A percentile compares a stretch with the other conserved stretches of the same genome.
phyloP scores from a whole-genome alignment of 2,329 filamentous ascomycete species.

The Zasmidium cellare region DNA sequence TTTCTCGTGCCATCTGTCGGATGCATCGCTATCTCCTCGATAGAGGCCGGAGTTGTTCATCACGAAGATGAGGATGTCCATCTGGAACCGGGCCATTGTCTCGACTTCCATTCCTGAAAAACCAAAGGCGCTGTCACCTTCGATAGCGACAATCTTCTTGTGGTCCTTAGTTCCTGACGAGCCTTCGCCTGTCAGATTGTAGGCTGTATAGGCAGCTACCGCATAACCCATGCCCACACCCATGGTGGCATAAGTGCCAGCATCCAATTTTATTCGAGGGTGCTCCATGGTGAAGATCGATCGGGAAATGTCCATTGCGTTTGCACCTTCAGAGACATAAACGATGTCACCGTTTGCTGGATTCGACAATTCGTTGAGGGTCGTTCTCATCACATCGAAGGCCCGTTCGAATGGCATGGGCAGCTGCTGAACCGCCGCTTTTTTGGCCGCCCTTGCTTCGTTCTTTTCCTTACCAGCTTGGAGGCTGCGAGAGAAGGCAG shows the following conservation, averaged over 20 bases:
- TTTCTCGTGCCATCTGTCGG: conserved; percentile 46
- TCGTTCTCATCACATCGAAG: conserved; percentile 54
- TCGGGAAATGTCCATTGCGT: conserved; percentile 63
- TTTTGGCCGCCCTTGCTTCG: conserved; percentile 45
- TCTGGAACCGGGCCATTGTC: conserved; percentile 56
- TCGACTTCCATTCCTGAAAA: conserved; percentile 59
- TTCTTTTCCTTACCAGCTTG: conserved; percentile 47
- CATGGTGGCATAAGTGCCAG: conserved; percentile 61
- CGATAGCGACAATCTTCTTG: conserved; percentile 57
- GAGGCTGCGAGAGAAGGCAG: conserved; percentile 37
- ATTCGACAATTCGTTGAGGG: conserved; percentile 48
- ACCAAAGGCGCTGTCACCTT: conserved; percentile 58
- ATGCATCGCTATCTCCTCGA: conserved; percentile 36
- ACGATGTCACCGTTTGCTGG: conserved; percentile 51
- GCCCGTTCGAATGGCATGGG: conserved; percentile 54
- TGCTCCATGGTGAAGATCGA: conserved; percentile 55
- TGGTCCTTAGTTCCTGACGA: conserved; percentile 20
- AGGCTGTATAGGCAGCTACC: conserved; percentile 57
- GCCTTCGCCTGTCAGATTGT: conserved; percentile 48
- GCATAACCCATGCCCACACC: conserved; percentile 59
- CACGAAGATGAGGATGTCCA: conserved; percentile 43
- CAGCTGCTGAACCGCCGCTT: conserved; percentile 41
- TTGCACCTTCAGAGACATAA: conserved; percentile 60
- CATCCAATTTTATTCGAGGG: conserved; percentile 57
- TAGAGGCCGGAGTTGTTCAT: conserved; percentile 53